Evolutionary conservation across 805 yeast species (phyloP), one percentile per base, ranked within the genome.

Genomic region (Lipomyces orientalis): DNA sequence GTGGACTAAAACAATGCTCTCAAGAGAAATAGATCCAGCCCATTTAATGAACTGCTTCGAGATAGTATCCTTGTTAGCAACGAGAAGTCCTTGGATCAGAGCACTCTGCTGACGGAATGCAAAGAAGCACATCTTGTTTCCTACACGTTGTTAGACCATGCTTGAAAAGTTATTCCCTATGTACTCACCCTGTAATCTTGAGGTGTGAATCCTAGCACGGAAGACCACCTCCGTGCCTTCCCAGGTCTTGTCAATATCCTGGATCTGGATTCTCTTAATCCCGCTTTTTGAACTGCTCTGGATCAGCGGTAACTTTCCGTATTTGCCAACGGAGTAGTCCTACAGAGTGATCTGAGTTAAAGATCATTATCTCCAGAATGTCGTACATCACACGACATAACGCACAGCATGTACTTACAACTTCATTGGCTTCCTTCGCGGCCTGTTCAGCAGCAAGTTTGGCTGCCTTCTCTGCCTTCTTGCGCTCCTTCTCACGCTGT

Each of bases 21-120:
- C 99, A 74, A 91, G 84, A 77, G 87, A 90, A 77, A 95, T 85
- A 46, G 90, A 82, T 51, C 94, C 91, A 34, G 93, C 90, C 97
- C 97, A 95, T 82, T 95, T 95, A 73, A 93, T 97, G 94, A 95
- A 90, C 79, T 90, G 97, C 81, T 95, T 95, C 62, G 97, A 90
- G 59, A 95, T 84, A 58, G 88, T 81, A 70, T 87, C 88, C 75
- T 87, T 86, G 75, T 90, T 87, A 69, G 90, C 89, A 77, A 89
- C 91, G 71, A 93, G 83, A 70, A 95, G 84, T 67, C 90, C 97
- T 84, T 94, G 98, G 75, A 93, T 86, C 75, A 89, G 81, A 68
- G 86, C 86, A 64, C 86, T 83, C 81, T 92, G 97, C 83, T 95
- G 99, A 83, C 99, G 90, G 75, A 95, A 87, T 33, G 97, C 87